Conservation (phyloP, 179 eudicot genomes). For the Silene noctiflora region DNA sequence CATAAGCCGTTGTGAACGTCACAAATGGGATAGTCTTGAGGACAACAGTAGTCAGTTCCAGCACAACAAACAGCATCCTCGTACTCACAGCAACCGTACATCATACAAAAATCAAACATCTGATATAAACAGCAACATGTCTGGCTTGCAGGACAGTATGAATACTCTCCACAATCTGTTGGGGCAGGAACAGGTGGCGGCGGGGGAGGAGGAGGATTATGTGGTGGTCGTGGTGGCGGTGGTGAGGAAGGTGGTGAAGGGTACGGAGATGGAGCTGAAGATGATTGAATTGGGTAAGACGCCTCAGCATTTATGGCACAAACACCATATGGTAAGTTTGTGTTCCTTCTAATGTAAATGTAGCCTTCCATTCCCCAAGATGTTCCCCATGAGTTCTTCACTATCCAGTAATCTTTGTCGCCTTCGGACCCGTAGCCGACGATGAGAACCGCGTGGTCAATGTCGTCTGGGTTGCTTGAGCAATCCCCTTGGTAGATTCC, state of each 20-base stretch:
- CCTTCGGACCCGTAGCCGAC: conserved; percentile 63
- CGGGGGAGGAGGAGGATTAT: background rate
- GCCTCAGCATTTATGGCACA: conserved; percentile 74
- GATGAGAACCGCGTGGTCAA: conserved; percentile 63
- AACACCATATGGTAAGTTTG: conserved; percentile 41
- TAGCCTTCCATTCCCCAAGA: conserved; percentile 71
- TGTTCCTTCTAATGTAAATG: conserved; percentile 44
- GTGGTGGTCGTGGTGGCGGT: background rate
- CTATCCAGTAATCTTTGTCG: conserved; percentile 63
- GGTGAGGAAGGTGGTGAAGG: conserved; percentile 18
- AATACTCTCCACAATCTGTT: conserved; percentile 49
- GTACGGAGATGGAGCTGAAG: conserved; percentile 34
- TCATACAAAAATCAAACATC: conserved; percentile 41
- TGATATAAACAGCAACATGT: conserved; percentile 65
- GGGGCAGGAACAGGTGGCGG: conserved; percentile 33
- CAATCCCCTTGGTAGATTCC: conserved; percentile 69
- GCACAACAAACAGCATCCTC: conserved; percentile 61
- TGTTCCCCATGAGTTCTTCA: conserved; percentile 79
- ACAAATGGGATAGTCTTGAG: conserved; percentile 65
- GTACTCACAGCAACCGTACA: conserved; percentile 63
- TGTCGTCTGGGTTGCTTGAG: conserved; percentile 57
- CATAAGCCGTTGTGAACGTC: conserved; percentile 47
- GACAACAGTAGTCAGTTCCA: conserved; percentile 62
- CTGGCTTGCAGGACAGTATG: conserved; percentile 50
- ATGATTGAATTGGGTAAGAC: conserved; percentile 58